Conservation (phyloP, 2,329 filamentous ascomycete genomes). For the Metarhizium humberi region DNA sequence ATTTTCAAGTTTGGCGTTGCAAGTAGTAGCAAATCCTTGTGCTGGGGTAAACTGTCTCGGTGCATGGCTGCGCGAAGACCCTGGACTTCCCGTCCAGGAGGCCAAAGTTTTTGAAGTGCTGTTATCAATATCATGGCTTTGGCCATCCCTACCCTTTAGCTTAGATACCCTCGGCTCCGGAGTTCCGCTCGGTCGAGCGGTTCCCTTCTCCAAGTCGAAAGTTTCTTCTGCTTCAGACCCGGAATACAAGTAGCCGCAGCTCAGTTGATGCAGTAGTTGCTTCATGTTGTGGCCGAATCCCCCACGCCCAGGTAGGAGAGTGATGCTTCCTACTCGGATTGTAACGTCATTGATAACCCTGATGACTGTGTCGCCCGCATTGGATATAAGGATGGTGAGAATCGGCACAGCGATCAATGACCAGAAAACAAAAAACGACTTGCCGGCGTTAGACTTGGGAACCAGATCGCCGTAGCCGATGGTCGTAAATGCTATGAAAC, state of each 20-base stretch:
- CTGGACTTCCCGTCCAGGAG: too few species aligned
- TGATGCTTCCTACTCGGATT: constrained; percentile 46
- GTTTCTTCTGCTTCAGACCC: not conserved
- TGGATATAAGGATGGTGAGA: constrained; percentile 80
- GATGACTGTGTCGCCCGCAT: constrained; percentile 78
- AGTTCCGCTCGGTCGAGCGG: not conserved
- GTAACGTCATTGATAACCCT: constrained; percentile 47
- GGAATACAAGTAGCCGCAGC: constrained; percentile 32
- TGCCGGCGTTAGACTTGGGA: constrained; percentile 65
- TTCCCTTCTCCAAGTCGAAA: not conserved
- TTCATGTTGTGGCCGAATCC: constrained; percentile 37
- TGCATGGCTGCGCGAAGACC: too few species aligned
- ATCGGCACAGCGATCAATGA: constrained; percentile 75
- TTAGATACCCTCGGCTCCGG: too few species aligned
- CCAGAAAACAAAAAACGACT: constrained; percentile 92
- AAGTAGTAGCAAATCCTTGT: too few species aligned
- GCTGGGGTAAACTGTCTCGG: too few species aligned
- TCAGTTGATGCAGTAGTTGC: constrained; percentile 30
- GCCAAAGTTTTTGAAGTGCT: too few species aligned
- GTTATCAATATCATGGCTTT: too few species aligned
- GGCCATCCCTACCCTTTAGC: too few species aligned
- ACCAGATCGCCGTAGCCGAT: constrained; percentile 80
- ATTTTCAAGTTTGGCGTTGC: constrained; percentile 7
- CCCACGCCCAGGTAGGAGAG: constrained; percentile 49
- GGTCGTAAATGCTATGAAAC: constrained; percentile 72